Conservation (phyloP, 179 eudicot species). For the Beta lomatogona region DNA sequence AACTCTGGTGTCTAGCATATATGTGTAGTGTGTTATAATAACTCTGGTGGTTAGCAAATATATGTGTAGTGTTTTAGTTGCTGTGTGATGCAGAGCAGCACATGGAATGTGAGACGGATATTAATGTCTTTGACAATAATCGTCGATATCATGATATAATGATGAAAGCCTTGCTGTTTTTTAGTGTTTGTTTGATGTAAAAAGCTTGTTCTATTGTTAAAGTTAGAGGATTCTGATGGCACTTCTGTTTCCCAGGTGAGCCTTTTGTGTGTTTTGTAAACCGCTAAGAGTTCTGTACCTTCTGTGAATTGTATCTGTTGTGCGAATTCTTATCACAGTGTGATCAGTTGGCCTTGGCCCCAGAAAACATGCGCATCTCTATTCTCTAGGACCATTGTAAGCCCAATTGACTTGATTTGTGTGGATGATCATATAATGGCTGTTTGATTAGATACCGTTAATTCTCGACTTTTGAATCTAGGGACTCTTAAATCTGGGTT, state of each 20-base stretch:
- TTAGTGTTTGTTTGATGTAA: background rate
- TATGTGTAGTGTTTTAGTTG: constrained; percentile 6
- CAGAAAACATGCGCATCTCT: too few species aligned
- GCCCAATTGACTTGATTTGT: too few species aligned
- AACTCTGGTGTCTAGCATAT: constrained; percentile 12
- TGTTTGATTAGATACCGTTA: too few species aligned
- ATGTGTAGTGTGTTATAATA: constrained; percentile 15
- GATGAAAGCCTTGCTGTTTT: constrained; percentile 9
- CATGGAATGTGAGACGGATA: constrained; percentile 19
- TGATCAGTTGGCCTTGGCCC: too few species aligned
- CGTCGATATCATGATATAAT: constrained; percentile 16
- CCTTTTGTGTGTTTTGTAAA: background rate
- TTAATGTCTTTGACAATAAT: constrained; percentile 13
- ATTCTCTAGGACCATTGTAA: too few species aligned
- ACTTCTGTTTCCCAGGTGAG: background rate
- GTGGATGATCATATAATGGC: too few species aligned
- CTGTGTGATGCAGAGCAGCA: constrained; percentile 22
- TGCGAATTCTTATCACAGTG: too few species aligned
- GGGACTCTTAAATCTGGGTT: too few species aligned
- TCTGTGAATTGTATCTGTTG: background rate
- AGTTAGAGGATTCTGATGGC: background rate
- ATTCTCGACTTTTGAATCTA: too few species aligned
- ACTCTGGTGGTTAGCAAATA: constrained; percentile 5
- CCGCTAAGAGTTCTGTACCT: background rate
- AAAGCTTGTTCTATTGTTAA: background rate